Base-by-base conservation (phyloP, 345 rosid species). In the Isatis tinctoria region DNA sequence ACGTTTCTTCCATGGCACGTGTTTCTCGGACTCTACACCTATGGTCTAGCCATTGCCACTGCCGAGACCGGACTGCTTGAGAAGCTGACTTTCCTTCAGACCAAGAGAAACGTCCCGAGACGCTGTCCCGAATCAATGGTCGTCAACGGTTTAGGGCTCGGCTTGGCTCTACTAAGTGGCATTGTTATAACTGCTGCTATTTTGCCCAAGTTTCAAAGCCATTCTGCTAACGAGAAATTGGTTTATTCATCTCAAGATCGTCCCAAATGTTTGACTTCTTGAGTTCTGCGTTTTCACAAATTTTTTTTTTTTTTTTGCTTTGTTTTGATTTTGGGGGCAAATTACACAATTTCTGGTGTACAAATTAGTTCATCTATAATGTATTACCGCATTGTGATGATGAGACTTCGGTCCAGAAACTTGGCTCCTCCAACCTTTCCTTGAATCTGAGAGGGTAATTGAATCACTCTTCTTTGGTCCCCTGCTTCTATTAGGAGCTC, bases 401-500 rank as follows among this genome's bases (percentile, higher is more conserved):
- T 63, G 6, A 91, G 89, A 82, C 83, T 89, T 77, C 87, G 81
- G 60, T 89, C 87, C 1, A 81, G 18, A 74, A 94, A 91, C 81
- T 87, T 94, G 68, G 97, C 98, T 47, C 90, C 89, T 72, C 85
- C 91, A 5, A 89, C 93, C 45, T 89, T 91, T 67, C 97, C 96
- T 80, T 93, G 98, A 74, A 91, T 82, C 78, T 81, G 76, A 13
- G 83, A 75, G 0, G 98, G 95, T 69, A 93, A 77, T 13, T 26
- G 36, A 48, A 93, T 91, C 59, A 87, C 91, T 22, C 95, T 85
- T 75, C 97, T 86, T 77, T 88, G 95, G 73, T 93, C 97, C 63
- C 96, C 98, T 0, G 96, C 96, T 79, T 91, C 98, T 32, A 91
- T 88, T 83, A 93, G 69, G 74, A 93, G 80, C 81, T 93, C 97